phyloP scores from a whole-genome alignment of 331 rosid genomes.

The Erythrophleum ivorense region DNA sequence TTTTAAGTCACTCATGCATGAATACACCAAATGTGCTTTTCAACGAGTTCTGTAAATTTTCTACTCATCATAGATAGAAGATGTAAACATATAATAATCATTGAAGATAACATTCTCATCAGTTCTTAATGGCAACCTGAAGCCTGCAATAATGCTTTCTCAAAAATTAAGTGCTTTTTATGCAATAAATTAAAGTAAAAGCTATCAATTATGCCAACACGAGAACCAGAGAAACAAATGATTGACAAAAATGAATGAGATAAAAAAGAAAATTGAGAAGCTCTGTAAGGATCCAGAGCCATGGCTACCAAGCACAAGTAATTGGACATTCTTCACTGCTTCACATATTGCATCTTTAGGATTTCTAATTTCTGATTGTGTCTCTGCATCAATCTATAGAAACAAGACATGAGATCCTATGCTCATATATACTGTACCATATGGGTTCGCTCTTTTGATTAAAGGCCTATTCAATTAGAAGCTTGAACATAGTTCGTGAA shows the following conservation, averaged over 20 bases:
- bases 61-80: neutral
- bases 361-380: constrained; percentile 26
- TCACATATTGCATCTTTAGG: constrained; percentile 34
- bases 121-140: neutral
- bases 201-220: neutral
- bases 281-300: constrained; percentile 31
- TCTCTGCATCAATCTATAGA: constrained; percentile 31
- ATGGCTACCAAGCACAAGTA: constrained; percentile 41
- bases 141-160: neutral
- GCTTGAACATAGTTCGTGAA: constrained; percentile 2
- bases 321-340: constrained; percentile 34
- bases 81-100: neutral
- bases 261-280: neutral
- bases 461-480: neutral
- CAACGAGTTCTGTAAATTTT: neutral
- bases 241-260: neutral
- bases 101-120: neutral
- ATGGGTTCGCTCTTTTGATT: neutral
- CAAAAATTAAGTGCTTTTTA: neutral
- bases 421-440: neutral
- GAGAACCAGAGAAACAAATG: too few relatives aligned
- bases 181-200: neutral
- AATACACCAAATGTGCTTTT: neutral
- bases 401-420: neutral
- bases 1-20: too few relatives aligned